phyloP scores from a whole-genome alignment of 1,139 yeast genomes.

The Blastobotrys apis region DNA sequence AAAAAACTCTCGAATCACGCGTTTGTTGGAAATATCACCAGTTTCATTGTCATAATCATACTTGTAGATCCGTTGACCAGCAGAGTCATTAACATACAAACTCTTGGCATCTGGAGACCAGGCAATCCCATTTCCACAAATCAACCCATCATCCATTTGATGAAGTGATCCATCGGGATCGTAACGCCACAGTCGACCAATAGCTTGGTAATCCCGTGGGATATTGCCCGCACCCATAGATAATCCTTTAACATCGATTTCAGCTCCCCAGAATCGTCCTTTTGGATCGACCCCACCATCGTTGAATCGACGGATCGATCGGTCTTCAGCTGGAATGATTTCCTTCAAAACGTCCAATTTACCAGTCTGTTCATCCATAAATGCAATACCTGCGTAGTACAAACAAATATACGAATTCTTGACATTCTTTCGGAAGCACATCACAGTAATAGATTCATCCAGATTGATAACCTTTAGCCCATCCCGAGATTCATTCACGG shows the following conservation, averaged over 20 bases:
- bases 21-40: constrained; percentile 45
- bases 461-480: constrained; percentile 29
- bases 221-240: constrained; percentile 23
- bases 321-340: constrained; percentile 29
- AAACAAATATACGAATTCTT: constrained; percentile 30
- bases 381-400: constrained; percentile 31
- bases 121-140: constrained; percentile 60
- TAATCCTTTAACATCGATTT: constrained; percentile 34
- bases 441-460: constrained; percentile 30
- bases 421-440: constrained; percentile 26
- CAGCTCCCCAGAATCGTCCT: constrained; percentile 31
- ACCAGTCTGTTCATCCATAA: constrained; percentile 34
- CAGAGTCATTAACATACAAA: constrained; percentile 70
- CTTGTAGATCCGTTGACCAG: constrained; percentile 53
- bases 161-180: constrained; percentile 30
- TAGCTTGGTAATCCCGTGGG: constrained; percentile 26
- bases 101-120: constrained; percentile 50
- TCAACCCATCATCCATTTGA: constrained; percentile 25
- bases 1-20: constrained; percentile 39
- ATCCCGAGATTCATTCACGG: constrained; percentile 19
- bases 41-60: constrained; percentile 53
- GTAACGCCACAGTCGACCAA: constrained; percentile 37
- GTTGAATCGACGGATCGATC: constrained; percentile 27
- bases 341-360: constrained; percentile 30
- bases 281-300: constrained; percentile 35